Base-by-base conservation (phyloP, 371 early-diverging fungal genomes). In the Catenaria anguillulae region DNA sequence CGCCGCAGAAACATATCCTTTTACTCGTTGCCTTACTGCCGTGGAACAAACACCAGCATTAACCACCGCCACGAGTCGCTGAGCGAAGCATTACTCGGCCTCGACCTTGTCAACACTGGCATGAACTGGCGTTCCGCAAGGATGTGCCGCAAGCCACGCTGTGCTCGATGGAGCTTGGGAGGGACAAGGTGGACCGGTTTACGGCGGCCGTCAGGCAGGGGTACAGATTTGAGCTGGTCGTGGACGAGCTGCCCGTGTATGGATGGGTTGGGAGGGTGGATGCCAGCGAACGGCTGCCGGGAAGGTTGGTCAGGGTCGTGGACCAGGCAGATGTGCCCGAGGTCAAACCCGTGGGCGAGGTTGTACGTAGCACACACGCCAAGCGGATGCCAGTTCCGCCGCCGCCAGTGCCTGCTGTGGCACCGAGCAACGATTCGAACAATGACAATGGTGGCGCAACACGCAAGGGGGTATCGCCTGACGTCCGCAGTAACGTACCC, bases 11-110 rank as follows among this genome's bases (percentile, higher is more conserved):
- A 86, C 86, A 43, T 90, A 90, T 66, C 84, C 82, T 19, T 81
- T 67, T 81, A 75, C 54, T 80, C 83, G 59, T 70, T 90, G 33
- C 90, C 90, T 10, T 90, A 78, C 66, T 90, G 90, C 60, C 70
- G 71, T 48, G 86, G 86, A 2, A 66, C 69, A 5, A 75, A 76
- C 33, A 64, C 73, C 24, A 69, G 84, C 26, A 70, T 81, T 40
- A 81, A 83, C 58, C 82, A 83, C 58, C 82, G 84, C 65, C 89
- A 88, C 68, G 89, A 88, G 65, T 81, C 86, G 15, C 69, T 90
- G 33, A 89, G 87, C 36, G 90, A 90, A 69, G 89, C 88, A 0
- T 71, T 90, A 40, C 72, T 84, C 59, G 90, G 90, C 54, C 80
- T 87, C 75, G 84, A 86, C 56, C 76, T 86, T 17, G 77, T 78